These are phyloP conservation scores for Hericium erinaceus DNA, from an alignment of 768 basidiomycete species.

Conservation along the genomic window DNA sequence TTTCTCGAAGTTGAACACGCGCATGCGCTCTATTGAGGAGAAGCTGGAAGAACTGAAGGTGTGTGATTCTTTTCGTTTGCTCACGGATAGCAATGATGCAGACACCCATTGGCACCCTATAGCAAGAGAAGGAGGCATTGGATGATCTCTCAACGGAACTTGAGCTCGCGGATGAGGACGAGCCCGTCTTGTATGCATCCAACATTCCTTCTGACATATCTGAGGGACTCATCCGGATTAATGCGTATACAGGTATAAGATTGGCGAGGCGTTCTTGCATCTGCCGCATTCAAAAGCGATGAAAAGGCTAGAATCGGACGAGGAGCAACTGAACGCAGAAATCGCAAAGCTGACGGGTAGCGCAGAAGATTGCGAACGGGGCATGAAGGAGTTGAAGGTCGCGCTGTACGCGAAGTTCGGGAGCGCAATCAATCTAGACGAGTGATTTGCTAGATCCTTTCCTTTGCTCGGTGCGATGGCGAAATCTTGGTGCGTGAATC, in stretches of 20 bases:
- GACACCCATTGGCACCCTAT: neutral
- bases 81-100: neutral
- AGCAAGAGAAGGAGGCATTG: conserved; percentile 94
- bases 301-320: conserved; percentile 63
- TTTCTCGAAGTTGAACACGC: conserved; percentile 86
- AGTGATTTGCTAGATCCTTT: conserved; percentile 26
- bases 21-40: conserved; percentile 63
- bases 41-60: conserved; percentile 71
- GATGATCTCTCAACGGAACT: conserved; percentile 85
- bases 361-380: conserved; percentile 56
- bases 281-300: conserved; percentile 61
- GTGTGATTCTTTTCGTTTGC: conserved; percentile 3
- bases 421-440: conserved; percentile 86
- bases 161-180: conserved; percentile 82
- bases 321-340: conserved; percentile 45
- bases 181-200: conserved; percentile 57
- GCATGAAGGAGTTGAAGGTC: conserved; percentile 78
- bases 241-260: conserved; percentile 55
- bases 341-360: conserved; percentile 40
- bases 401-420: conserved; percentile 87
- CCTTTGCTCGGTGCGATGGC: too few species aligned
- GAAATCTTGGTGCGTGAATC: too few species aligned
- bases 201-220: neutral
- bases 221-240: neutral
- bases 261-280: conserved; percentile 86